Percentiles rank a stretch among this genome's conserved stretches.
Conservation (phyloP, 73 alveolate species). For the Uronychia binucleata region DNA sequence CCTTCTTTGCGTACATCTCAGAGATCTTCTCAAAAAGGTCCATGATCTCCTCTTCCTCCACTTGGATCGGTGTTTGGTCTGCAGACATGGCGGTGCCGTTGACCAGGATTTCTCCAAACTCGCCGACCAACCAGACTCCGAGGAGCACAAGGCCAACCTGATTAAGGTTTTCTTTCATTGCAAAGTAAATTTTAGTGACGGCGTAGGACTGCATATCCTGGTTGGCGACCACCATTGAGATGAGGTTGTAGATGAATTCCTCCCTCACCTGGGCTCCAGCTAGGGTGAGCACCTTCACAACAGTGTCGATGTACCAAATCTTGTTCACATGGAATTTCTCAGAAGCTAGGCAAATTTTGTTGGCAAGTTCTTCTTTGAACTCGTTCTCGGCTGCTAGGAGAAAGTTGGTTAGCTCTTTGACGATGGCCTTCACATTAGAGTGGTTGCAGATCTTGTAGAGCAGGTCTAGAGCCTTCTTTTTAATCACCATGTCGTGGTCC, state of each 20-base stretch:
- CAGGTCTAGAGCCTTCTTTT: conserved; percentile 95
- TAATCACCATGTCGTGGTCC: conserved; percentile 92
- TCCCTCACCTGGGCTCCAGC: conserved; percentile 88
- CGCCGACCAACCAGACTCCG: conserved; percentile 80
- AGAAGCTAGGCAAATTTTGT: conserved; percentile 84
- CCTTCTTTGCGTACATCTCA: conserved; percentile 32
- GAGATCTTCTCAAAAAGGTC: conserved; percentile 35
- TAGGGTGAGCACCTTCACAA: conserved; percentile 84
- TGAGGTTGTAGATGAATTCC: conserved; percentile 71
- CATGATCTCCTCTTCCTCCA: conserved; percentile 57
- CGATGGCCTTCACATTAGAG: conserved; percentile 81
- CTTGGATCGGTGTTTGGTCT: conserved; percentile 47
- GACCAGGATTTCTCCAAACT: conserved; percentile 72
- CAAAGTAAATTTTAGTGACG: conserved; percentile 56
- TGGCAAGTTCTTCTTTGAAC: conserved; percentile 88
- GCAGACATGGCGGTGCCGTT: conserved; percentile 48
- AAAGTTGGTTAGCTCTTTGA: conserved; percentile 89
- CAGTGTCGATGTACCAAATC: conserved; percentile 91
- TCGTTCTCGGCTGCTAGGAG: conserved; percentile 91
- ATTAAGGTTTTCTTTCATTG: conserved; percentile 59
- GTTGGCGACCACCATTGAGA: conserved; percentile 71
- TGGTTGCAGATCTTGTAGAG: conserved; percentile 85
- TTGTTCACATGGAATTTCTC: conserved; percentile 88
- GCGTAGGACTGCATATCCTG: conserved; percentile 82
- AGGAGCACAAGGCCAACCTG: conserved; percentile 68